Percentiles rank a stretch among this genome's conserved stretches.
Conservation (phyloP, 768 basidiomycete species). For the Serendipita sp. region DNA sequence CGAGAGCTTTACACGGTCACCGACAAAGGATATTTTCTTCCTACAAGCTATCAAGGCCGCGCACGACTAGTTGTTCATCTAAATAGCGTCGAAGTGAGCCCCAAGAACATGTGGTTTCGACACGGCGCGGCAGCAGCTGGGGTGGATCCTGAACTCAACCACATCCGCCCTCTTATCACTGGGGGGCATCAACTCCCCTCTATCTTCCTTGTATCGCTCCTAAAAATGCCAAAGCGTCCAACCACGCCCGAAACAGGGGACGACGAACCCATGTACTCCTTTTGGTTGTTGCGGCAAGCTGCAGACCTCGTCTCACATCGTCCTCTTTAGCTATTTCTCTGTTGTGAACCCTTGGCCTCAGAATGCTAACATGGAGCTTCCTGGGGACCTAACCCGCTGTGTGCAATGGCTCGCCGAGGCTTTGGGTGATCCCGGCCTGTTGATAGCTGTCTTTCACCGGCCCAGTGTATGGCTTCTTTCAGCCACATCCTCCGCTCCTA, state of each 20-base stretch:
- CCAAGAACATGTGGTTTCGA: too few relatives aligned
- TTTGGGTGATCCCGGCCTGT: background rate
- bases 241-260: background rate
- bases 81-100: too few relatives aligned
- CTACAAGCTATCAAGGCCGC: too few relatives aligned
- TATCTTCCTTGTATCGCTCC: too few relatives aligned
- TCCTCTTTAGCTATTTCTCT: background rate
- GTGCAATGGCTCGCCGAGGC: background rate
- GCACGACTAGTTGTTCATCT: too few relatives aligned
- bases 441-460: background rate
- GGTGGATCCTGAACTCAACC: background rate
- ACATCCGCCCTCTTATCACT: background rate
- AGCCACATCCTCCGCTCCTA: too few relatives aligned
- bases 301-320: background rate
- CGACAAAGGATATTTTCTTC: too few relatives aligned
- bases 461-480: background rate
- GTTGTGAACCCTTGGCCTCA: constrained; percentile 2
- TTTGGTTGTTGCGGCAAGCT: background rate
- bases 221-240: background rate
- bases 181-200: too few relatives aligned
- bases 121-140: too few relatives aligned
- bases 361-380: constrained; percentile 4
- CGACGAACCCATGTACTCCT: background rate
- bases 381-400: background rate
- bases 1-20: too few relatives aligned